phyloP scores from a whole-genome alignment of 1,284 basidiomycete genomes.

The Psilocybe mexicana region DNA sequence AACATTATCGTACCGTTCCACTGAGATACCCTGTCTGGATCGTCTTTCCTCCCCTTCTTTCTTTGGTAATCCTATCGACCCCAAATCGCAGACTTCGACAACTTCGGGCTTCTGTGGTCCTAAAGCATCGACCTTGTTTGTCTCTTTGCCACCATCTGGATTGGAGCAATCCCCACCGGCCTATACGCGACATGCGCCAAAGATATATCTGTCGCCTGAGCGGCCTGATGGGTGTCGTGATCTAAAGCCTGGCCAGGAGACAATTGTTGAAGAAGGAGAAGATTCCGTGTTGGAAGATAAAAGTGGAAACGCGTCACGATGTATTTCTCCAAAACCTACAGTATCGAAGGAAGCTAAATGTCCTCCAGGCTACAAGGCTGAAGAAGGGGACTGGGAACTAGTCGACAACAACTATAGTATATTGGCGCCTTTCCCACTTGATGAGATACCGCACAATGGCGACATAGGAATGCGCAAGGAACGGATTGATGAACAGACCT shows the following conservation, averaged over 20 bases:
- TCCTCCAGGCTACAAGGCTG: not conserved
- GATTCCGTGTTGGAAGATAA: not conserved
- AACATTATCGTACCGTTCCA: no score
- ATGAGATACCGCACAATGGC: not conserved
- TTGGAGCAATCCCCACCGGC: not conserved
- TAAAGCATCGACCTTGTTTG: not conserved
- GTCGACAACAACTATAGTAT: not conserved
- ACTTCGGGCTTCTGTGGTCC: not conserved
- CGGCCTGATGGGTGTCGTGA: no score
- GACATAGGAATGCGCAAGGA: not conserved
- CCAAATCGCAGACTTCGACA: not conserved
- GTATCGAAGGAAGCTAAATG: not conserved
- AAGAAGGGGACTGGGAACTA: not conserved
- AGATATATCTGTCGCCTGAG: not conserved
- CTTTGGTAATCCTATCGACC: not conserved
- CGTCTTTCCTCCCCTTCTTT: no score
- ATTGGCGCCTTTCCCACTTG: not conserved
- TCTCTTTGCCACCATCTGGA: not conserved
- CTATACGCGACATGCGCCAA: not conserved
- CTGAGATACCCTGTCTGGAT: no score
- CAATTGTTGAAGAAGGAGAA: not conserved
- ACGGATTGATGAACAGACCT: not conserved
- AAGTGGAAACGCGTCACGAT: not conserved
- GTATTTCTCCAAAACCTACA: not conserved
- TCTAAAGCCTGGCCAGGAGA: no score